Conservation (phyloP, 2,329 filamentous ascomycete genomes). For the Karstenula rhodostoma region DNA sequence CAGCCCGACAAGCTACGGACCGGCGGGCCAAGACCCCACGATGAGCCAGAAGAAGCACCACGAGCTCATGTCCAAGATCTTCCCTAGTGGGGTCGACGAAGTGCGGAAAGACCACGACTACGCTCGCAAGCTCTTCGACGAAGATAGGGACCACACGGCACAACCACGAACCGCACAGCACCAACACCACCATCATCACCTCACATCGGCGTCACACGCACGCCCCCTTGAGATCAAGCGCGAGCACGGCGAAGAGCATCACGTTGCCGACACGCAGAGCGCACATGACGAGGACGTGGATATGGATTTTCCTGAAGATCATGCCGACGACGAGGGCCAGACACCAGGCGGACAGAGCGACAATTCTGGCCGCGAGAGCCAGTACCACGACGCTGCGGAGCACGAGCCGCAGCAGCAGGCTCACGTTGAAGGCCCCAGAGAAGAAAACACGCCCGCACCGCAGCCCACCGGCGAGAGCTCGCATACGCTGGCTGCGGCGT, state of each 20-base stretch:
- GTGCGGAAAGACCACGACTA: slow-evolving; percentile 44
- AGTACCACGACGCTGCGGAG: slow-evolving; percentile 26
- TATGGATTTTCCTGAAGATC: slow-evolving; percentile 33
- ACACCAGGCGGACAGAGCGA: slow-evolving; percentile 30
- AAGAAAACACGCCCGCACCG: background rate
- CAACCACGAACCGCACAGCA: slow-evolving; percentile 30
- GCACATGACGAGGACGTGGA: slow-evolving; percentile 29
- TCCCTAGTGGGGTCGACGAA: slow-evolving; percentile 46
- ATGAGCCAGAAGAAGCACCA: slow-evolving; percentile 42
- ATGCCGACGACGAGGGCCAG: slow-evolving; percentile 31
- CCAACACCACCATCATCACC: slow-evolving; percentile 24
- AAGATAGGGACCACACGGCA: slow-evolving; percentile 35
- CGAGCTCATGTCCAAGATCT: slow-evolving; percentile 48
- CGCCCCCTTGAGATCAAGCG: slow-evolving; percentile 31
- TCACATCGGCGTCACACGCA: slow-evolving; percentile 10
- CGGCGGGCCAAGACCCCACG: slow-evolving; percentile 23
- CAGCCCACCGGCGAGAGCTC: slow-evolving; percentile 11
- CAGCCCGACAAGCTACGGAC: slow-evolving; percentile 32
- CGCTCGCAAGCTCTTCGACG: slow-evolving; percentile 42
- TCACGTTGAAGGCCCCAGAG: background rate
- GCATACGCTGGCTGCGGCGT: background rate
- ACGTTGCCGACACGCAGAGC: slow-evolving; percentile 24
- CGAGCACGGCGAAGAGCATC: slow-evolving; percentile 28
- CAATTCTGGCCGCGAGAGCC: slow-evolving; percentile 23
- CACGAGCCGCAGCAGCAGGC: slow-evolving; percentile 4